phyloP scores from a whole-genome alignment of 768 basidiomycete species.

The Collybia sp. region DNA sequence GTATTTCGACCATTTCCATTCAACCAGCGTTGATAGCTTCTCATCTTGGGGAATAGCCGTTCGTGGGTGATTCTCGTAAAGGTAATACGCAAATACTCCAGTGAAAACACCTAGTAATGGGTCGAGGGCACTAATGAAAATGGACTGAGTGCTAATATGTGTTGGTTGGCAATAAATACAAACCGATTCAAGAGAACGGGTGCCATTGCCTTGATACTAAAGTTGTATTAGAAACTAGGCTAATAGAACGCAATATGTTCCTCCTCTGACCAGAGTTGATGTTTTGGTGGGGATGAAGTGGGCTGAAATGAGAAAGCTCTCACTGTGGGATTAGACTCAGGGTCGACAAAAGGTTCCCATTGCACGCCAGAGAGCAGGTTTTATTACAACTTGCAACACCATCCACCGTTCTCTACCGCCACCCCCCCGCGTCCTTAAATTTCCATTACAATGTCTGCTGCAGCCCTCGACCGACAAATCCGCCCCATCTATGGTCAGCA shows the following conservation, averaged over 20 bases:
- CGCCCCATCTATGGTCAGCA: conserved; percentile 77
- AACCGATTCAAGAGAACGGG: background rate
- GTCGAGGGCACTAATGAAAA: conserved; percentile 55
- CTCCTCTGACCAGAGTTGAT: too few species aligned
- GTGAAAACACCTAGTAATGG: conserved; percentile 75
- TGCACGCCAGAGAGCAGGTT: background rate
- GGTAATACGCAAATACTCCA: conserved; percentile 72
- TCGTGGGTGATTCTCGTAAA: conserved; percentile 78
- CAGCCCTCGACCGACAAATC: conserved; percentile 74
- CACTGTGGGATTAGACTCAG: background rate
- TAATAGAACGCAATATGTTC: too few species aligned
- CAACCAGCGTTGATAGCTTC: conserved; percentile 46
- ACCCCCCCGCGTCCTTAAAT: background rate
- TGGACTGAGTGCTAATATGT: too few species aligned
- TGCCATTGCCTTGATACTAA: conserved; percentile 2
- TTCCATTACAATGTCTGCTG: conserved; percentile 36
- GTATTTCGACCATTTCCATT: conserved; percentile 64
- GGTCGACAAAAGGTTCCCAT: background rate
- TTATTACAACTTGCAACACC: conserved; percentile 1
- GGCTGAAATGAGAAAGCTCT: too few species aligned
- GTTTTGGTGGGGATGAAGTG: too few species aligned
- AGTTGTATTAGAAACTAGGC: too few species aligned
- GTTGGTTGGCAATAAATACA: too few species aligned
- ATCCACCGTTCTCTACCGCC: background rate
- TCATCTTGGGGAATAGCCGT: conserved; percentile 56